Base-by-base conservation (phyloP, 192 early-diverging fungal species). In the Coemansia guatemalensis region DNA sequence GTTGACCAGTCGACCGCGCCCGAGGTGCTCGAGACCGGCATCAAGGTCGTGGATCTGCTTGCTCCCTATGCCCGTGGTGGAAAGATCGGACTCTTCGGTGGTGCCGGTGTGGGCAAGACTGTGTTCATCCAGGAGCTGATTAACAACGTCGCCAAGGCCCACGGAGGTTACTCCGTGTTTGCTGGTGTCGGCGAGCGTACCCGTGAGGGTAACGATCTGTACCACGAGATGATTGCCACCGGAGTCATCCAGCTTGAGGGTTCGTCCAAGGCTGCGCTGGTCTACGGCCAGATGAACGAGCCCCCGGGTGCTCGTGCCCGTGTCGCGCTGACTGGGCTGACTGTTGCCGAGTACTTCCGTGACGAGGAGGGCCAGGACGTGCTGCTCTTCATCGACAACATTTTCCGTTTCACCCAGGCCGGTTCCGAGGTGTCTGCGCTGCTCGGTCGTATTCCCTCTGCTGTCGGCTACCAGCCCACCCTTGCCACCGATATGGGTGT, bases 401-500 rank as follows among this genome's bases (percentile, higher is more conserved):
- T 98, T 92, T 98, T 98, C 94, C 88, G 96, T 80, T 98, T 98
- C 90, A 98, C 95, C 51, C 96, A 98, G 85, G 96, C 96, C 81
- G 96, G 96, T 94, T 98, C 96, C 63, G 96, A 98, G 81, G 95
- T 98, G 88, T 98, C 96, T 86, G 95, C 96, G 58, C 86, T 98
- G 71, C 89, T 98, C 69, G 94, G 95, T 78, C 94, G 96, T 94
- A 98, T 98, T 78, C 95, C 96, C 69, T 98, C 96, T 48, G 96
- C 96, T 85, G 96, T 98, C 85, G 96, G 96, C 88, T 98, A 98
- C 89, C 96, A 98, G 85, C 96, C 96, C 79, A 98, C 96, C 47
- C 88, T 95, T 62, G 91, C 94, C 85, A 96, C 94, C 44, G 96
- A 98, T 85, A 98, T 98, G 96, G 96, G 94, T 91, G 85, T 85